These are phyloP conservation scores for Rubia occidens DNA, from an alignment of 305 asterid species.

Conservation along the genomic window DNA sequence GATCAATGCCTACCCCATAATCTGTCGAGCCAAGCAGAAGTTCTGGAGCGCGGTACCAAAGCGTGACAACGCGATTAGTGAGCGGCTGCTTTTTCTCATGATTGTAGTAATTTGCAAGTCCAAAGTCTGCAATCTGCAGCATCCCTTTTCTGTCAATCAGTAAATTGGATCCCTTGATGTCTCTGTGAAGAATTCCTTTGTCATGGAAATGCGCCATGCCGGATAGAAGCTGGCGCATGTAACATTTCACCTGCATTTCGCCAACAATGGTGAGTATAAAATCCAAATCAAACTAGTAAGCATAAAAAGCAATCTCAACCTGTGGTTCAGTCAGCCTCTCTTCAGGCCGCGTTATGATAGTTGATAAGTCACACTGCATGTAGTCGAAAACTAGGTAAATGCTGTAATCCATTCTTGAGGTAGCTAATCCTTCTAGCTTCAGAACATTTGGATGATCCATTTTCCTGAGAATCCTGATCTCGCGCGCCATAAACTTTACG, in stretches of 20 bases:
- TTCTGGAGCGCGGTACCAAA: slow-evolving; percentile 82
- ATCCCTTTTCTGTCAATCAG: slow-evolving; percentile 19
- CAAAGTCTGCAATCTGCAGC: slow-evolving; percentile 23
- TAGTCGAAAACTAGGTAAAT: slow-evolving; percentile 23
- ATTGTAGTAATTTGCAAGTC: slow-evolving; percentile 18
- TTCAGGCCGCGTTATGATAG: slow-evolving; percentile 14
- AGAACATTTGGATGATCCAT: slow-evolving; percentile 25
- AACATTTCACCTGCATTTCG: slow-evolving; percentile 20
- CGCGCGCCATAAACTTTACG: slow-evolving; percentile 25
- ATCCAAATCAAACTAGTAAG: background rate
- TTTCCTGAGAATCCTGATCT: slow-evolving; percentile 20
- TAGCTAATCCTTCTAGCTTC: slow-evolving; percentile 24
- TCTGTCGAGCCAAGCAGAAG: slow-evolving; percentile 30
- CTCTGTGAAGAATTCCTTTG: slow-evolving; percentile 20
- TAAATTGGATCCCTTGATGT: slow-evolving; percentile 26
- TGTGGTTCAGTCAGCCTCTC: slow-evolving; percentile 22
- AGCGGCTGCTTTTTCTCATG: slow-evolving; percentile 18
- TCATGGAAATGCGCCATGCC: slow-evolving; percentile 23
- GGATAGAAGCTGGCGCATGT: slow-evolving; percentile 22
- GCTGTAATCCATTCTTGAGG: slow-evolving; percentile 21
- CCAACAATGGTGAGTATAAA: background rate
- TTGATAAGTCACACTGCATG: slow-evolving; percentile 18
- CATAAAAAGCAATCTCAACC: slow-evolving; percentile 8
- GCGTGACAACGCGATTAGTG: slow-evolving; percentile 51
- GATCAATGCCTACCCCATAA: slow-evolving; percentile 28